Base-by-base conservation (phyloP, 2,329 filamentous ascomycete species). In the Trichophyton schoenleinii region DNA sequence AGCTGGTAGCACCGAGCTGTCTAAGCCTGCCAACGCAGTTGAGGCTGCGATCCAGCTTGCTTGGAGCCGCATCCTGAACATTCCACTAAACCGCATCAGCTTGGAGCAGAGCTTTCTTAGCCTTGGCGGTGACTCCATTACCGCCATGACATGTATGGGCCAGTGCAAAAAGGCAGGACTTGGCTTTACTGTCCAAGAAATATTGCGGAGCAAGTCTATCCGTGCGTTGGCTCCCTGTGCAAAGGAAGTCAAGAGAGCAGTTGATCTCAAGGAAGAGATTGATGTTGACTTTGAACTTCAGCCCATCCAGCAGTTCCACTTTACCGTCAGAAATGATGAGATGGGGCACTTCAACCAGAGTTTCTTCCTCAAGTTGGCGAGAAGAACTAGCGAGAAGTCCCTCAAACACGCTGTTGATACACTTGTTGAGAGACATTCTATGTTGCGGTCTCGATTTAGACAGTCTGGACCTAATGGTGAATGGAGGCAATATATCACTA, bases 41-140 rank as follows among this genome's bases (percentile, higher is more conserved):
- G 73, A 75, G 62, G 68, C 69, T 22, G 64, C 65, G 31, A 38
- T 76, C 11, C 65, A 68, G 36, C 67, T 67, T 2, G 69, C 74
- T 13, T 76, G 71, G 68, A 72, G 72, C 41, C 71, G 72, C 18
- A 70, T 75, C 3, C 70, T 76, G n/a, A 74, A 75, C 20, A 68
- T 75, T 18, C 71, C 73, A 0, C 61, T 66, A 9, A 64, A 61
- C 13, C 69, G 69, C 11, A 69, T 76, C n/a, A 68, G 68, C 31
- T 28, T 73, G 41, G 64, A 71, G 18, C 68, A 73, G 55, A 71
- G 72, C 48, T 80, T 80, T 63, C 64, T 80, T 3, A 74, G 71
- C 9, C 65, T 79, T 1, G 77, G 78, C 38, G 78, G 78, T 59
- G 78, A 80, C 61, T 79, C 77, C 0, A 79, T 80, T 60, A 78